phyloP scores from a whole-genome alignment of 1,284 basidiomycete species.

The Ustilago shanxiensis region DNA sequence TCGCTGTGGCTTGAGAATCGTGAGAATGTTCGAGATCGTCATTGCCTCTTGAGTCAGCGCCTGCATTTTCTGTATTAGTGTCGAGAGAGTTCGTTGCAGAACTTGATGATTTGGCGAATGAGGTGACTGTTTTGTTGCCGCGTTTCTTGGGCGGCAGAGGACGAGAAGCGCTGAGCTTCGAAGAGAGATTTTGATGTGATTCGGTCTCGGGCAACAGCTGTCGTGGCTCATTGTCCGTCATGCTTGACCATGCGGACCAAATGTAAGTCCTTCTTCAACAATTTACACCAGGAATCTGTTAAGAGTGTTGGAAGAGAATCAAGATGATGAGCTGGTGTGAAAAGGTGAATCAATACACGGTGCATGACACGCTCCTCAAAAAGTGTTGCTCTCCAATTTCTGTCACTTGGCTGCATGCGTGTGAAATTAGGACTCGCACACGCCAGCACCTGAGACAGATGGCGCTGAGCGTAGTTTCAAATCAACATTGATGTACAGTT shows the following conservation, averaged over 20 bases:
- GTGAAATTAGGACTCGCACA: conserved; percentile 10
- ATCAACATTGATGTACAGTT: neutral
- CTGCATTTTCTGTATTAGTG: neutral
- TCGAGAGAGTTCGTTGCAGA: neutral
- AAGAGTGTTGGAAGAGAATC: neutral
- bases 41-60: neutral
- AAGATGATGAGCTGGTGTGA: neutral
- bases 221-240: conserved; percentile 40
- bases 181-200: conserved; percentile 47
- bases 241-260: conserved; percentile 4
- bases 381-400: conserved; percentile 9
- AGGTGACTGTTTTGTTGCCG: conserved; percentile 13
- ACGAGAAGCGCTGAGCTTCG: conserved; percentile 33
- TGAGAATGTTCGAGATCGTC: conserved; percentile 12
- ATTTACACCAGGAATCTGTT: neutral
- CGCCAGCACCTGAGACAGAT: neutral
- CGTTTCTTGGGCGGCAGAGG: conserved; percentile 43
- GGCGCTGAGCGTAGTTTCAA: conserved; percentile 7
- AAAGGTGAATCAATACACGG: neutral
- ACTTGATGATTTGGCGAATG: conserved; percentile 8
- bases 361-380: neutral
- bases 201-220: conserved; percentile 43
- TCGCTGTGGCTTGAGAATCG: conserved; percentile 24
- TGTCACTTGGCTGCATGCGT: neutral
- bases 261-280: neutral